Conservation (phyloP, 2,329 filamentous ascomycete species). For the Polychaeton citri region DNA sequence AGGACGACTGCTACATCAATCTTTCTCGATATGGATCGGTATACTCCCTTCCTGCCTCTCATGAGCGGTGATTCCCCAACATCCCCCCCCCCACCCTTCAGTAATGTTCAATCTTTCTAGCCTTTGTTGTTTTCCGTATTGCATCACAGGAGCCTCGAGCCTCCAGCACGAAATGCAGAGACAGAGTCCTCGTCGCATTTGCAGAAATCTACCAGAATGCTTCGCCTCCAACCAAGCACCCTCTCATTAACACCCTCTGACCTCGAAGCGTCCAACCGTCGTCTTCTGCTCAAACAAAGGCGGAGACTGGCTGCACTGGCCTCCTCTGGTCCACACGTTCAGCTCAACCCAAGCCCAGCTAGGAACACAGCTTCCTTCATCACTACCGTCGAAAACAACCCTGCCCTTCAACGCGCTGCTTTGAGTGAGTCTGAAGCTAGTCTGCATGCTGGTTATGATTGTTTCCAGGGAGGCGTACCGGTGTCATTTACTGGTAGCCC, state of each 20-base stretch:
- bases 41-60: too few relatives aligned
- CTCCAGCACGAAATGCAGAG: too few relatives aligned
- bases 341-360: neutral
- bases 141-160: too few relatives aligned
- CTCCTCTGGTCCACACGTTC: neutral
- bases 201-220: too few relatives aligned
- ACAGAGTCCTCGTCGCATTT: too few relatives aligned
- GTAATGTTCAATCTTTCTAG: too few relatives aligned
- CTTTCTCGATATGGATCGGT: too few relatives aligned
- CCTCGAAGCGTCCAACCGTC: neutral
- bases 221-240: neutral
- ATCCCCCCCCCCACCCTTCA: too few relatives aligned
- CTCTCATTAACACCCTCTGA: neutral
- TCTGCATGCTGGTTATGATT: neutral
- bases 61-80: too few relatives aligned
- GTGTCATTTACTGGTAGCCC: neutral
- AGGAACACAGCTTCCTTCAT: neutral
- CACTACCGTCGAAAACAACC: neutral
- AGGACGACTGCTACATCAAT: too few relatives aligned
- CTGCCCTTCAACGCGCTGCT: neutral
- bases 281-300: neutral
- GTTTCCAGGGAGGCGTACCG: neutral
- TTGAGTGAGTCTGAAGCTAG: neutral
- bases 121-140: too few relatives aligned
- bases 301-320: neutral